Evolutionary conservation across 2,329 filamentous ascomycete species (phyloP), one percentile per base, ranked within the genome.

Genomic region (Cladophialophora carrionii): DNA sequence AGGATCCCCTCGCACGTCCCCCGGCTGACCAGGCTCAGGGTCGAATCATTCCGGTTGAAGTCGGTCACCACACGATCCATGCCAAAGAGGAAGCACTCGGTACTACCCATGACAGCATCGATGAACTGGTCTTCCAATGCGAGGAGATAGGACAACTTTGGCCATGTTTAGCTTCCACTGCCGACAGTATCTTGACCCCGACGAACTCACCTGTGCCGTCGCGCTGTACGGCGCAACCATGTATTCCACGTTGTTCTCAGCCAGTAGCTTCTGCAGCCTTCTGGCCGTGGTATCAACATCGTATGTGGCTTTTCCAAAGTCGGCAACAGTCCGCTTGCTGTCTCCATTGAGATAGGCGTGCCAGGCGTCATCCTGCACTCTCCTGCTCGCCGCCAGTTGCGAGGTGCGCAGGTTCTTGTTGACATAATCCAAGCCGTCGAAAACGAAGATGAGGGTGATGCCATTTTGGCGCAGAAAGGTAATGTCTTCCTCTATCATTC

Each of bases 161-260:
- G 10, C 1, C 4, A 22, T 22, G 17, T 32, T 61, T 32, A 61
- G 59, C 37, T 51, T 55, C 57, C 12, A 52, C 34, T 31, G 34
- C 17, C 32, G 48, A 26, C n/a, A 37, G n/a, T n/a, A 20, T 14
- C 20, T 41, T 22, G 24, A 32, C 4, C 34, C 26, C 46, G 24
- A n/a, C 29, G 3, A 48, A 76, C 81, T 74, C 78, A 94, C 91
- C 86, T 96, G 92, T 64, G 91, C 91, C 72, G 90, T 89, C 43
- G 93, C 92, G 76, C 90, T 92, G 80, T 92, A 96, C 1, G 94
- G 94, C 12, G 94, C 89, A 52, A 96, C 90, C 55, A 91, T 82
- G 74, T 92, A 96, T 66, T 91, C 85, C 63, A 96, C 80, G 1
- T 84, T 83, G 68, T 88, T 85, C 70, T 87, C 81, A 72, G 85